Percentiles rank a stretch among this genome's conserved stretches.
phyloP scores from a whole-genome alignment of 1,139 yeast genomes.

The Saccharomyces hybrid region DNA sequence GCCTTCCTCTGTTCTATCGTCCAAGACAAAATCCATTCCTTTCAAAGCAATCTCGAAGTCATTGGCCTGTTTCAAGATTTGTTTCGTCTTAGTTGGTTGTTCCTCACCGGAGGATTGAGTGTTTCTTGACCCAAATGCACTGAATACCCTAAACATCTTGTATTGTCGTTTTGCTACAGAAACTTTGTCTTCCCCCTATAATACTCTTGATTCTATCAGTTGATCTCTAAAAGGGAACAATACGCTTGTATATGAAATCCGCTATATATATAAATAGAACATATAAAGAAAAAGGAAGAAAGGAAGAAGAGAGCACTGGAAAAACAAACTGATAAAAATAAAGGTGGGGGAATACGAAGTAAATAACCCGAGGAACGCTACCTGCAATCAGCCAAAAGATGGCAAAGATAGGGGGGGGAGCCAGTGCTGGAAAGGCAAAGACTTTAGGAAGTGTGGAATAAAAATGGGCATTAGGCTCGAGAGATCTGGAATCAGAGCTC shows the following conservation, averaged over 20 bases:
- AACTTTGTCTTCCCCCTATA: background rate
- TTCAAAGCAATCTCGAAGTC: conserved; percentile 67
- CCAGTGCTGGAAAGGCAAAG: background rate
- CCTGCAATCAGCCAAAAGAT: background rate
- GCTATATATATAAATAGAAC: background rate
- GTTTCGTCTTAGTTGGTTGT: conserved; percentile 23
- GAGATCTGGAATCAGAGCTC: background rate
- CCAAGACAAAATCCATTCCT: conserved; percentile 87
- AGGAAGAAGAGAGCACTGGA: background rate
- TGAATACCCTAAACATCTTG: conserved; percentile 25
- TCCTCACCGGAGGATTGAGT: conserved; percentile 8
- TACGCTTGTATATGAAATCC: background rate
- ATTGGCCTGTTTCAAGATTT: conserved; percentile 39
- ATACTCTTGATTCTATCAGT: background rate
- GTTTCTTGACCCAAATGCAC: conserved; percentile 20
- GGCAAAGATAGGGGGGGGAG: background rate
- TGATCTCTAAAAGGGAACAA: background rate
- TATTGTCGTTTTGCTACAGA: background rate
- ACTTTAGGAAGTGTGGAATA: background rate
- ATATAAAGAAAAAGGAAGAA: background rate
- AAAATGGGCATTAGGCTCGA: background rate
- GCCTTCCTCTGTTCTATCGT: conserved; percentile 75
- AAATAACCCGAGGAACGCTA: background rate
- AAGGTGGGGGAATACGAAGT: background rate
- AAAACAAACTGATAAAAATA: background rate